phyloP scores from a whole-genome alignment of 1,284 basidiomycete genomes.

The Violaceomyces palustris region DNA sequence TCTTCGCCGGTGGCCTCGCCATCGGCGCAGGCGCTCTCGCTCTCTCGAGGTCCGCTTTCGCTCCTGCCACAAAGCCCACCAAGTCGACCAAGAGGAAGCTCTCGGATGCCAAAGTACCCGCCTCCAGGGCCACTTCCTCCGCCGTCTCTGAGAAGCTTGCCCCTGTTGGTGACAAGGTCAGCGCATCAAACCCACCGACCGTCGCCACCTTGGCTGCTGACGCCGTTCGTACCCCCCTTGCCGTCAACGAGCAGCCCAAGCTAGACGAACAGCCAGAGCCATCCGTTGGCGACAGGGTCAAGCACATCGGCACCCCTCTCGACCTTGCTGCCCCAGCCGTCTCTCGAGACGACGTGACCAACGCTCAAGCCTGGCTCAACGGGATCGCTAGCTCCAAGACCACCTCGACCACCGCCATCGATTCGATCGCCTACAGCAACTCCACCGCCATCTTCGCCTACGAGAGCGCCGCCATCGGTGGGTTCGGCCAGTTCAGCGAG shows the following conservation, averaged over 20 bases:
- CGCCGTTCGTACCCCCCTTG: no score
- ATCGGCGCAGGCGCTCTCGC: conserved; percentile 44
- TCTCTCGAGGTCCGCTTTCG: conserved; percentile 34
- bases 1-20: conserved; percentile 48
- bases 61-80: conserved; percentile 38
- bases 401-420: conserved; percentile 42
- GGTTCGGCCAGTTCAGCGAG: conserved; percentile 46
- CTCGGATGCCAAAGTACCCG: conserved; percentile 24
- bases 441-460: conserved; percentile 49
- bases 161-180: conserved; percentile 1
- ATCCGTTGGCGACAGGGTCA: conserved; percentile 23
- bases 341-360: conserved; percentile 5
- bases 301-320: conserved; percentile 28
- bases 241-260: conserved; percentile 27
- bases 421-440: conserved; percentile 43
- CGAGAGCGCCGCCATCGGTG: conserved; percentile 45
- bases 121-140: neutral
- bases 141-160: neutral
- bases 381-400: conserved; percentile 23
- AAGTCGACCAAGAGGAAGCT: conserved; percentile 39
- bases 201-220: no score
- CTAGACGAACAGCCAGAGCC: conserved; percentile 28
- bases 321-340: conserved; percentile 39
- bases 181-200: no score
- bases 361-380: conserved; percentile 37